Conservation (phyloP, 1,139 yeast genomes). For the Trichomonascaceae sp. region DNA sequence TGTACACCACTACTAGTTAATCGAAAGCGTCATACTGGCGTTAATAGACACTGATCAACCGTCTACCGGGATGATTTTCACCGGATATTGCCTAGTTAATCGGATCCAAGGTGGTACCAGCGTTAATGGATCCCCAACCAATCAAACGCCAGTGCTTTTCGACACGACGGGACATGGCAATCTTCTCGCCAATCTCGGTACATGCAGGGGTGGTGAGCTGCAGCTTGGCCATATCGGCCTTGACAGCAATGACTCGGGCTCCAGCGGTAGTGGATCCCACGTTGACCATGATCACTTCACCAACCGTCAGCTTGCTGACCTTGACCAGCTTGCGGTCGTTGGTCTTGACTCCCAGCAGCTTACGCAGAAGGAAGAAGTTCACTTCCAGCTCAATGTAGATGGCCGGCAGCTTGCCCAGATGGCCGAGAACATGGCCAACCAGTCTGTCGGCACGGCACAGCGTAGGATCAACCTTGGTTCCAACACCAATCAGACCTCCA, state of each 20-base stretch:
- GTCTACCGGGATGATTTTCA: no score
- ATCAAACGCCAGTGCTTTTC: constrained; percentile 99
- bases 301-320: constrained; percentile 86
- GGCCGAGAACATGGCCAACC: constrained; percentile 98
- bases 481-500: constrained; percentile 99
- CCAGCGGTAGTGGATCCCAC: constrained; percentile 99
- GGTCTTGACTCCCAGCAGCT: constrained; percentile 96
- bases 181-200: constrained; percentile 95
- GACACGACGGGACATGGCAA: constrained; percentile 96
- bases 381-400: constrained; percentile 96
- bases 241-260: constrained; percentile 95
- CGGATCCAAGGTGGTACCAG: constrained; percentile 42
- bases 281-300: constrained; percentile 97
- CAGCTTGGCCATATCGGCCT: constrained; percentile 98
- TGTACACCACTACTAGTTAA: no score
- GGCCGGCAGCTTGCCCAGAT: constrained; percentile 89
- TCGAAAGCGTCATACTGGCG: no score
- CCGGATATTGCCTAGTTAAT: constrained; percentile 14
- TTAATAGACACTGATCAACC: no score
- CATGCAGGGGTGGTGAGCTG: constrained; percentile 97
- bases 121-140: constrained; percentile 99
- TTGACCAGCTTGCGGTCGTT: constrained; percentile 96
- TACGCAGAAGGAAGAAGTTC: constrained; percentile 90
- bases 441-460: constrained; percentile 98
- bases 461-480: constrained; percentile 97